A percentile compares a stretch with the other conserved stretches of the same genome.
Conservation (phyloP, 2,329 filamentous ascomycete species). For the Thermomyces lanuginosus region DNA sequence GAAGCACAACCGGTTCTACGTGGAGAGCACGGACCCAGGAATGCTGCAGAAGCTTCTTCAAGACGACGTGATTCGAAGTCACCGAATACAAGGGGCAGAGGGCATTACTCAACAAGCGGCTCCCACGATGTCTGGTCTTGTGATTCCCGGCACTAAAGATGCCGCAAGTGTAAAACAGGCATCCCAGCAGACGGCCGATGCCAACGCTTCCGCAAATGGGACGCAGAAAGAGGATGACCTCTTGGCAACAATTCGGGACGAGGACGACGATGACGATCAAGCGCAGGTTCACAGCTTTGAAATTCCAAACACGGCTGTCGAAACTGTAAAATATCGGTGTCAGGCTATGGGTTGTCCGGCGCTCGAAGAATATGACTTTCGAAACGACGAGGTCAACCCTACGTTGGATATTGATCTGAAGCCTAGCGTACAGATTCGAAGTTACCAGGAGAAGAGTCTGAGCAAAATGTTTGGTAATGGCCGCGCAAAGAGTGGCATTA, state of each 20-base stretch:
- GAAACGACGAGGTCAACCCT: slow-evolving; percentile 74
- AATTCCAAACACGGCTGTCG: slow-evolving; percentile 66
- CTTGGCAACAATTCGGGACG: slow-evolving; percentile 50
- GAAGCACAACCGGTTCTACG: slow-evolving; percentile 85
- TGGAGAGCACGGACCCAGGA: slow-evolving; percentile 77
- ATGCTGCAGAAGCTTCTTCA: slow-evolving; percentile 76
- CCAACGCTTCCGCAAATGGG: slow-evolving; percentile 19
- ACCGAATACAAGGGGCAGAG: slow-evolving; percentile 57
- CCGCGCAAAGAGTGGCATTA: slow-evolving; percentile 90
- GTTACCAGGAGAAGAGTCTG: slow-evolving; percentile 91
- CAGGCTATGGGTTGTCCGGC: slow-evolving; percentile 73
- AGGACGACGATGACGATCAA: slow-evolving; percentile 69
- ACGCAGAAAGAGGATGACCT: slow-evolving; percentile 47
- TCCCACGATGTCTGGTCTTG: slow-evolving; percentile 69
- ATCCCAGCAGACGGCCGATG: slow-evolving; percentile 20
- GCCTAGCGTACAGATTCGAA: slow-evolving; percentile 75
- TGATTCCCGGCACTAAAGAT: slow-evolving; percentile 88
- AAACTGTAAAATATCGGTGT: slow-evolving; percentile 77
- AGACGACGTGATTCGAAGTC: slow-evolving; percentile 64
- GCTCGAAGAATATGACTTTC: slow-evolving; percentile 93
- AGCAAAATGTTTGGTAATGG: slow-evolving; percentile 99
- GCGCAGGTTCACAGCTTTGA: slow-evolving; percentile 89
- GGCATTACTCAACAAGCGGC: slow-evolving; percentile 64
- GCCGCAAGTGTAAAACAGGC: slow-evolving; percentile 76
- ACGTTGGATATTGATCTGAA: slow-evolving; percentile 88